Percentiles rank a stretch among this genome's conserved stretches.
phyloP scores from a whole-genome alignment of 768 basidiomycete genomes.

The Mycena amicta region DNA sequence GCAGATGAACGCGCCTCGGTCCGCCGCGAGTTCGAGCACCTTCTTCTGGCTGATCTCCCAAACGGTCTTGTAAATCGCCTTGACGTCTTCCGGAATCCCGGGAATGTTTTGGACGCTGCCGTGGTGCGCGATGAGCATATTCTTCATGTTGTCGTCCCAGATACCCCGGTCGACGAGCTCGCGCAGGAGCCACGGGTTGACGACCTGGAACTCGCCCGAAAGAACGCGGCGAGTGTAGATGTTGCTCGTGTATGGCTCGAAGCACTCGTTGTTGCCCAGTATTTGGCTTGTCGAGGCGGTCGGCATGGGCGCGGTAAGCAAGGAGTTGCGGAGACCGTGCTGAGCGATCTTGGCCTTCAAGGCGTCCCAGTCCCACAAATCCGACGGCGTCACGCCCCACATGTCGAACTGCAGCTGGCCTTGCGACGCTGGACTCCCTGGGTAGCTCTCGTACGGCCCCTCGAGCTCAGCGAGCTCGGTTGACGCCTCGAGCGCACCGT shows the following conservation, averaged over 20 bases:
- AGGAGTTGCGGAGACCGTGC: constrained; percentile 86
- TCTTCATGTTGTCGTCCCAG: constrained; percentile 99
- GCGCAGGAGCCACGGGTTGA: constrained; percentile 98
- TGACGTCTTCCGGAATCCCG: constrained; percentile 85
- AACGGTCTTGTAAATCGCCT: constrained; percentile 99
- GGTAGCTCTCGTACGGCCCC: constrained; percentile 87
- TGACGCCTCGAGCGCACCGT: constrained; percentile 89
- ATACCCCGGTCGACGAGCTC: constrained; percentile 94
- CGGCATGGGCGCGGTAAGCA: constrained; percentile 96
- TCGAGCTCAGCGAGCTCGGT: constrained; percentile 79
- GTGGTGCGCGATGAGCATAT: constrained; percentile 97
- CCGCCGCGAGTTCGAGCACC: constrained; percentile 96
- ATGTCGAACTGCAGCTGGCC: constrained; percentile 94
- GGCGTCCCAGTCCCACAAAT: constrained; percentile 91
- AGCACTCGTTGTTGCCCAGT: constrained; percentile 97
- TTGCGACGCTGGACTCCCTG: constrained; percentile 85
- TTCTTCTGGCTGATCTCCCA: constrained; percentile 99
- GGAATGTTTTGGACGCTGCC: constrained; percentile 89
- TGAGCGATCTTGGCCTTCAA: constrained; percentile 85
- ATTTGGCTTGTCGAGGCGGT: constrained; percentile 99
- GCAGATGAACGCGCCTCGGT: constrained; percentile 97
- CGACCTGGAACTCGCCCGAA: constrained; percentile 99
- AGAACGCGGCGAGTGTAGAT: constrained; percentile 98
- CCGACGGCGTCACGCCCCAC: constrained; percentile 89
- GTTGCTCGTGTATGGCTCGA: constrained; percentile 98